Evolutionary conservation across 2,329 filamentous ascomycete genomes (phyloP), one percentile per base, ranked within the genome.

Genomic region (Sarocladiaceae sp.): DNA sequence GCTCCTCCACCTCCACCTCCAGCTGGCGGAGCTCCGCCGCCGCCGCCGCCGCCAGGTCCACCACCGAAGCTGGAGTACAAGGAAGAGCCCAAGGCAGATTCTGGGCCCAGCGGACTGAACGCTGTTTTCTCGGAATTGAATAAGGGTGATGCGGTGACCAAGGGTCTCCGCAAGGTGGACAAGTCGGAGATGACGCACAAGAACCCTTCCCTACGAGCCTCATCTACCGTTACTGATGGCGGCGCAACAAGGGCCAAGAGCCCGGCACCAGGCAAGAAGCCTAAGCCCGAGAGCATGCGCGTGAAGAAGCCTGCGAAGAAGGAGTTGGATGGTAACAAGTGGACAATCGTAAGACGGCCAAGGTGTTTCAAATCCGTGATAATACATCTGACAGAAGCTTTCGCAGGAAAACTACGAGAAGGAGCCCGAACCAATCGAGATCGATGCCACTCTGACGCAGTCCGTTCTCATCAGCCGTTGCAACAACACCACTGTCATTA

Each of bases 161-260:
- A 87, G 52, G 83, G 86, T 24, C 74, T 98, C 27, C 85, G 86
- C 53, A 98, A 96, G 72, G 93, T 98, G 41, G 91, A 96, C 68
- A 85, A 83, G 60, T 93, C 86, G 44, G 76, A 97, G 64, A 96
- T 96, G 91, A 98, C 93, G 48, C 93, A 98, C 69, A 97, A 97
- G 73, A 98, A 98, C 66, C 93, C 93, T 12, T 80, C 82, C 9
- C 73, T 98, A 47, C 83, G 93, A 50, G 78, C 86, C 19, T 72
- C 73, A 48, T 85, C 86, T 11, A 76, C 79, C 2, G 87, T 91
- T 3, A 74, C 85, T 21, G 77, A 74, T 18, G 74, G 72, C 48
- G 70, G 71, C 32, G 63, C 67, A 11, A 59, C 69, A 19, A 77
- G 87, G 40, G 81, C 78, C 46, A 95, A 93, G 74, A 94, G 87